phyloP scores from a whole-genome alignment of 2,329 filamentous ascomycete species.

The Fusarium fujikuroi region DNA sequence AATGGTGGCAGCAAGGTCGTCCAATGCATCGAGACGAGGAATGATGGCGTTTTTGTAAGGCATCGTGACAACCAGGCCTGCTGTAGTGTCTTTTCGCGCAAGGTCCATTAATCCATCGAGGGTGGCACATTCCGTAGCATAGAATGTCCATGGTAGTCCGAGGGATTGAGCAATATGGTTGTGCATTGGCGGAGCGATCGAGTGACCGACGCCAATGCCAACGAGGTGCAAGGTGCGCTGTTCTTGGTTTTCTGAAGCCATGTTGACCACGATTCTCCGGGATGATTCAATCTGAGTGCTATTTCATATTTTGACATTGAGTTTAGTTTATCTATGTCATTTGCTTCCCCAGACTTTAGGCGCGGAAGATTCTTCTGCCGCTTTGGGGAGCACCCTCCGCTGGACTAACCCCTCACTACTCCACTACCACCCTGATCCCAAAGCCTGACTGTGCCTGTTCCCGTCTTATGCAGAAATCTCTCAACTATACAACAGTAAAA shows the following conservation, averaged over 20 bases:
- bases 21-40: neutral
- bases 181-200: constrained; percentile 18
- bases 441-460: fast-evolving
- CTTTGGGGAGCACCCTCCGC: neutral
- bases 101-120: neutral
- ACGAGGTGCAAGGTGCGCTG: neutral
- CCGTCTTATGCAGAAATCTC: neutral
- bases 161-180: constrained; percentile 8
- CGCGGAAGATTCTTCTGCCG: constrained; percentile 16
- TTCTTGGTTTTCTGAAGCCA: neutral
- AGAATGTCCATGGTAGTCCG: constrained; percentile 3
- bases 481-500: neutral
- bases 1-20: neutral
- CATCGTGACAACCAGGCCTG: constrained; percentile 6
- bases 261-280: fast-evolving
- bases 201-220: constrained; percentile 16
- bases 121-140: constrained; percentile 3
- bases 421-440: fast-evolving
- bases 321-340: neutral
- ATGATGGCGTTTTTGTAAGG: constrained; percentile 10
- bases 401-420: neutral
- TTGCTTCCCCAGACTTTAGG: neutral
- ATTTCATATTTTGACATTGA: fast-evolving
- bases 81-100: neutral
- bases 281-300: fast-evolving